Evolutionary conservation across 1,284 basidiomycete species (phyloP), one percentile per base, ranked within the genome.

Genomic region (Apiotrichum siamense): DNA sequence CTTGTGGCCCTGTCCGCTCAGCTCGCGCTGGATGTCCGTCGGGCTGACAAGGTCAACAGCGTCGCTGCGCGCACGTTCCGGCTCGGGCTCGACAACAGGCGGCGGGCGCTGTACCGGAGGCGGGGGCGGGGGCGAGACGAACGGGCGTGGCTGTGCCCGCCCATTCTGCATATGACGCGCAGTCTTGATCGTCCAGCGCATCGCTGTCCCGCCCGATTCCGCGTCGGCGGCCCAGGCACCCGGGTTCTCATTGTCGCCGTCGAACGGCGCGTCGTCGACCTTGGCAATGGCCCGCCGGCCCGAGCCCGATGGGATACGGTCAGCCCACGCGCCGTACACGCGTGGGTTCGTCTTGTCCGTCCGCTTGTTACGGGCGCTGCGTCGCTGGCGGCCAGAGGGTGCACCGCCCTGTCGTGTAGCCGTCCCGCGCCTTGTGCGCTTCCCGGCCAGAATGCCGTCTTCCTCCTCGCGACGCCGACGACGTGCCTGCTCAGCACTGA

Each of bases 401-500:
- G 6, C 10, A n/a, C 11, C 21, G 21, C 18, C 15, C 4, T 12
- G 32, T 15, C 25, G 15, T 12, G 20, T 23, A 6, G 10, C 44
- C 12, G 33, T 45, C 12, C 39, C 23, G 32, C 37, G 37, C 32
- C 31, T 36, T 10, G 33, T 86, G 86, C 46, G 77, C 70, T 74
- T 90, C 82, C 41, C 87, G 11, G 60, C 59, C 24, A 75, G 54
- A 23, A 76, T 72, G 4, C 66, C 72, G 39, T 75, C 63, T 51
- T 76, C 74, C 31, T 75, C 71, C 32, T 70, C 65, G 50, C 69
- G 57, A 52, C 55, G 51, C 43, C 60, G 58, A 3, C 64, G 61
- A 37, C 54, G 63, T 24, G 59, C 65, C 33, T 66, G 64, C 51
- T 76, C 74, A 35, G 57, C 82, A 66, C 84, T 88, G 32, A 88